A percentile compares a stretch with the other conserved stretches of the same genome.
These are phyloP conservation scores for Copromyces sp. DNA, from an alignment of 495 filamentous ascomycete species.

Conservation along the genomic window DNA sequence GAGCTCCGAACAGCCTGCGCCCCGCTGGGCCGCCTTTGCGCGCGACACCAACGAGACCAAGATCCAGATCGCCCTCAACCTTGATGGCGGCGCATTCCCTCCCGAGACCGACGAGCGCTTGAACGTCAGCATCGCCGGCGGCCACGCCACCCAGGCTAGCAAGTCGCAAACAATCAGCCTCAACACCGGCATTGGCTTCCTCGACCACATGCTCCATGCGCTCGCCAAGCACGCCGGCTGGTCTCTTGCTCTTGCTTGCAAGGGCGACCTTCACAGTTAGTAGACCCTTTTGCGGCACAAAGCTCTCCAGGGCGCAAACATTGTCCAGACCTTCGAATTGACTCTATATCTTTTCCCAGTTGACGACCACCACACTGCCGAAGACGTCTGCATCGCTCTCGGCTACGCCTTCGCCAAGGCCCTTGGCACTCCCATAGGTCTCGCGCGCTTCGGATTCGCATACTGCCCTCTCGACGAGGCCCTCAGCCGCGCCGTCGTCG, in stretches of 20 bases:
- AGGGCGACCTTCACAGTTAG: constrained; percentile 84
- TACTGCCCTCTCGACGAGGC: constrained; percentile 94
- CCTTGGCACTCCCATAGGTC: constrained; percentile 63
- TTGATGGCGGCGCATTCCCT: constrained; percentile 80
- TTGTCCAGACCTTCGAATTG: neutral
- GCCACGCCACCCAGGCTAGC: constrained; percentile 73
- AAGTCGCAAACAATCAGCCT: constrained; percentile 75
- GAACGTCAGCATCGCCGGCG: constrained; percentile 24
- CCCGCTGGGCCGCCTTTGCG: constrained; percentile 62
- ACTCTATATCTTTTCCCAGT: constrained; percentile 39
- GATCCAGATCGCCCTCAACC: constrained; percentile 79
- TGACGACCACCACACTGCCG: constrained; percentile 96
- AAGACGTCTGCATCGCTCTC: constrained; percentile 89
- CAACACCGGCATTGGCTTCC: constrained; percentile 92
- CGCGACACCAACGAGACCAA: constrained; percentile 96
- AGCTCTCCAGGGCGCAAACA: neutral
- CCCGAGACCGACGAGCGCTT: constrained; percentile 39
- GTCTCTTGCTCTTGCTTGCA: constrained; percentile 70
- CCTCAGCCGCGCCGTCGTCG: constrained; percentile 85
- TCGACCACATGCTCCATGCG: constrained; percentile 98
- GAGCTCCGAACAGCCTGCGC: constrained; percentile 21
- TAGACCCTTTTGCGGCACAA: constrained; percentile 7
- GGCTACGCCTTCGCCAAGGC: constrained; percentile 73
- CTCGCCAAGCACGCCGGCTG: constrained; percentile 91
- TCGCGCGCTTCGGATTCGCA: constrained; percentile 81